Evolutionary conservation across 768 basidiomycete genomes (phyloP).

Genomic region (Kwoniella bestiolae): DNA sequence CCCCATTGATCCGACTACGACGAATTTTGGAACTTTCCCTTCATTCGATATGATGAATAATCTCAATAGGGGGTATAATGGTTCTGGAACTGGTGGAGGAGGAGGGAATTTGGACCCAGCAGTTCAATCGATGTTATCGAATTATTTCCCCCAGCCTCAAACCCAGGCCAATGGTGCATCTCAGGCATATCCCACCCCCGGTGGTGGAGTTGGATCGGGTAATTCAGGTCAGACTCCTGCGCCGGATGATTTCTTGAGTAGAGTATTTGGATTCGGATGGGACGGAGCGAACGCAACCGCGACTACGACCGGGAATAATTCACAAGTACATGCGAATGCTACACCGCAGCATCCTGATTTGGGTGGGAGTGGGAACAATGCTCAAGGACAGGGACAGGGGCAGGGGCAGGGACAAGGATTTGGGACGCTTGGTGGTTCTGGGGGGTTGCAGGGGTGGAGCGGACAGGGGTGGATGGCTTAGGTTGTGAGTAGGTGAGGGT

Average conservation of each 20-base stretch:
- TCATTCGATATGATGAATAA: slow-evolving; percentile 15
- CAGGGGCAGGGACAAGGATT: slow-evolving; percentile 11
- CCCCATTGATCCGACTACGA: slow-evolving; percentile 35
- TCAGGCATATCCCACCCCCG: too few species aligned
- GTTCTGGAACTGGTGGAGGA: not conserved
- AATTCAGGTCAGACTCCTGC: slow-evolving; percentile 29
- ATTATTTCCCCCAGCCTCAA: slow-evolving; percentile 39
- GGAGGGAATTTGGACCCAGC: slow-evolving; percentile 38
- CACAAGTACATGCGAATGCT: not conserved
- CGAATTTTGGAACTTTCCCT: slow-evolving; percentile 18
- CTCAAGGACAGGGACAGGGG: not conserved
- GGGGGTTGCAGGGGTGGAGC: slow-evolving; percentile 14
- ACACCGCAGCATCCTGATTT: not conserved
- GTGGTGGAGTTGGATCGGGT: too few species aligned
- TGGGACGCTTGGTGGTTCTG: slow-evolving; percentile 6
- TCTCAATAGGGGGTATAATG: not conserved
- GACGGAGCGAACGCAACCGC: slow-evolving; percentile 21
- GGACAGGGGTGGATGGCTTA: slow-evolving; percentile 28
- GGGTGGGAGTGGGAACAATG: not conserved
- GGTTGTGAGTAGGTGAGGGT: not conserved
- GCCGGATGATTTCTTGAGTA: slow-evolving; percentile 51
- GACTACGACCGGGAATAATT: slow-evolving; percentile 1
- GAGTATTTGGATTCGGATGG: slow-evolving; percentile 51
- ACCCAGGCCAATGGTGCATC: too few species aligned
- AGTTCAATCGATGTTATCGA: slow-evolving; percentile 49